Evolutionary conservation across 2,329 filamentous ascomycete genomes (phyloP).

Genomic region (Orbilia oligospora): DNA sequence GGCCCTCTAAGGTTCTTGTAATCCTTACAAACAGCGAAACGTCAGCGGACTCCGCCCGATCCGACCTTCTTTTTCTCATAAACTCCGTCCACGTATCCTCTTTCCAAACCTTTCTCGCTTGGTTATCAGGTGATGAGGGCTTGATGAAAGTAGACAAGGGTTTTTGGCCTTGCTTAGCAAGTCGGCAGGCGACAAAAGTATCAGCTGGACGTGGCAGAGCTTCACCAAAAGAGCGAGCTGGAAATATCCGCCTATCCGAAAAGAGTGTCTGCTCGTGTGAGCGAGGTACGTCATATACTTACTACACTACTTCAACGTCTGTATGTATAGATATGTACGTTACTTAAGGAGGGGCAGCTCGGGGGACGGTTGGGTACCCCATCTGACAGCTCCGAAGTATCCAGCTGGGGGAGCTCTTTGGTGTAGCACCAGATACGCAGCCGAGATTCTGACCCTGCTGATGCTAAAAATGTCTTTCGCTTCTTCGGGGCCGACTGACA

Average conservation of each 20-base stretch:
- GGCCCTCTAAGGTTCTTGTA: slow-evolving; percentile 30
- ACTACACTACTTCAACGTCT: not conserved
- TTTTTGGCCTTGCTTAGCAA: slow-evolving; percentile 20
- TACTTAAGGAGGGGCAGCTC: slow-evolving; percentile 25
- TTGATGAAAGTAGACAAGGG: slow-evolving; percentile 26
- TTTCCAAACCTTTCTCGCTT: not conserved
- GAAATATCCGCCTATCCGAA: slow-evolving; percentile 44
- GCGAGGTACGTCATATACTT: slow-evolving; percentile 44
- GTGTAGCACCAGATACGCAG: slow-evolving; percentile 40
- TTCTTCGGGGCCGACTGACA: slow-evolving; percentile 43
- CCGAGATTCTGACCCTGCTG: slow-evolving; percentile 26
- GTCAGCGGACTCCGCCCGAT: slow-evolving; percentile 56
- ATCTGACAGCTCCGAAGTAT: slow-evolving; percentile 57
- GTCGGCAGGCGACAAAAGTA: slow-evolving; percentile 23
- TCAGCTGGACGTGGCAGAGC: slow-evolving; percentile 58
- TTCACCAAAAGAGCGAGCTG: slow-evolving; percentile 13
- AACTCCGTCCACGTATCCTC: slow-evolving; percentile 20
- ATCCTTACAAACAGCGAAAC: slow-evolving; percentile 45
- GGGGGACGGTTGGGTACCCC: slow-evolving; percentile 38
- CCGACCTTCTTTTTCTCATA: slow-evolving; percentile 38
- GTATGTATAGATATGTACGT: not conserved
- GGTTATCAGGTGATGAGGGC: slow-evolving; percentile 47
- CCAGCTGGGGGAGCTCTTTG: slow-evolving; percentile 43
- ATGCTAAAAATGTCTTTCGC: slow-evolving; percentile 55
- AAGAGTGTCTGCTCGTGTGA: slow-evolving; percentile 57